These are phyloP conservation scores for Eutypella sp. DNA, from an alignment of 2,329 filamentous ascomycete genomes.

Conservation along the genomic window DNA sequence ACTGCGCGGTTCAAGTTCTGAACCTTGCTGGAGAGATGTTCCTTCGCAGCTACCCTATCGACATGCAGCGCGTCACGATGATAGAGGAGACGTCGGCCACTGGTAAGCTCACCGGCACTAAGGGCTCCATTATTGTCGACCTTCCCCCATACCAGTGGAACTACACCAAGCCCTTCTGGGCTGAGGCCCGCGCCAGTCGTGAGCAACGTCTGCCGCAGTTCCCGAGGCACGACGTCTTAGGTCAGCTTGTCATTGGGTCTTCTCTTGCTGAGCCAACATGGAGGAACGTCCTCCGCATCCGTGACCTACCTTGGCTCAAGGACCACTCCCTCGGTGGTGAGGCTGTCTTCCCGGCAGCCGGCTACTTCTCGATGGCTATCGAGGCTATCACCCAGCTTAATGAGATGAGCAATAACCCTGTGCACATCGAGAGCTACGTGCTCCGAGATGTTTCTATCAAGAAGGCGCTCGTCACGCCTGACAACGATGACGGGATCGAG, in stretches of 20 bases:
- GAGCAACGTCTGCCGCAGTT: constrained; percentile 17
- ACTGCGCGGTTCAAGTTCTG: constrained; percentile 16
- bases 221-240: constrained; percentile 23
- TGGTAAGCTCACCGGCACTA: constrained; percentile 1
- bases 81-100: too few relatives aligned
- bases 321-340: constrained; percentile 14
- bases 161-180: constrained; percentile 17
- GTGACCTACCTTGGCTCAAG: constrained; percentile 14
- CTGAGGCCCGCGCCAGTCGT: constrained; percentile 18
- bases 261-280: constrained; percentile 13
- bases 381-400: constrained; percentile 16
- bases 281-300: constrained; percentile 16
- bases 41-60: constrained; percentile 14
- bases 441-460: constrained; percentile 26
- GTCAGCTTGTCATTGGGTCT: constrained; percentile 9
- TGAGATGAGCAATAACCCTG: constrained; percentile 4
- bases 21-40: constrained; percentile 21
- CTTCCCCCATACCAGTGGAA: constrained; percentile 27
- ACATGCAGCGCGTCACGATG: constrained; percentile 19
- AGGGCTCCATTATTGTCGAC: constrained; percentile 18
- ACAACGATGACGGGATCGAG: constrained; percentile 26
- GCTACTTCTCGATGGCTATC: constrained; percentile 16
- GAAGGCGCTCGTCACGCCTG: constrained; percentile 24
- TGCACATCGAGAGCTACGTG: constrained; percentile 14
- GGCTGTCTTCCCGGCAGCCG: constrained; percentile 18